Conservation (phyloP, 257 asterid species). For the Oldenlandia corymbosa region DNA sequence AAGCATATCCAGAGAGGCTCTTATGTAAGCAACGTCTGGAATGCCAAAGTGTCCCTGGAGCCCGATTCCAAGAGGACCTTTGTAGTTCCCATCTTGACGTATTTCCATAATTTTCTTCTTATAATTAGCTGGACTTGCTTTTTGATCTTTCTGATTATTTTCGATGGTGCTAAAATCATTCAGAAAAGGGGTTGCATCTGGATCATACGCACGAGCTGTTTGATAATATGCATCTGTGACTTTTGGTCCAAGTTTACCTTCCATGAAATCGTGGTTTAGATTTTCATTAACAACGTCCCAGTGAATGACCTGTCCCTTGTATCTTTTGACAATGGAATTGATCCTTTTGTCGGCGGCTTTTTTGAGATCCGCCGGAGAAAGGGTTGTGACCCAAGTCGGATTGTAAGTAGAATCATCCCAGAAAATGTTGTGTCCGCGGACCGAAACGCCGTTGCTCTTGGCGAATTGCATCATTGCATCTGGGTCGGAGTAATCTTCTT, state of each 20-base stretch:
- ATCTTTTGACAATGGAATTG: constrained; percentile 32
- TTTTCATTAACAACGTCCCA: constrained; percentile 76
- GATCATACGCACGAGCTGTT: constrained; percentile 32
- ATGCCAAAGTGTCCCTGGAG: constrained; percentile 25
- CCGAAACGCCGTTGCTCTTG: constrained; percentile 24
- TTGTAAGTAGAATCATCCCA: constrained; percentile 44
- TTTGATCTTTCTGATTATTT: constrained; percentile 28
- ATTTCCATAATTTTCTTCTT: constrained; percentile 38
- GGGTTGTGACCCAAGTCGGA: constrained; percentile 41
- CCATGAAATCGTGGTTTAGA: constrained; percentile 45
- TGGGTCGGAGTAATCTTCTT: constrained; percentile 11
- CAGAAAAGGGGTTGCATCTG: constrained; percentile 39
- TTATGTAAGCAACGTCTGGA: constrained; percentile 15
- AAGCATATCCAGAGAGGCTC: constrained; percentile 29
- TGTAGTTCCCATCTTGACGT: constrained; percentile 28
- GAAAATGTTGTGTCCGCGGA: constrained; percentile 58
- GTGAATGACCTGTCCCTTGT: constrained; percentile 44
- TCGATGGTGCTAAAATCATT: constrained; percentile 64
- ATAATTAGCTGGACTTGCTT: constrained; percentile 39
- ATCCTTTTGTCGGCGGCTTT: constrained; percentile 33
- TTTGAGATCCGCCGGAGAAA: constrained; percentile 24
- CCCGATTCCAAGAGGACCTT: constrained; percentile 35
- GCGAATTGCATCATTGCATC: constrained; percentile 43
- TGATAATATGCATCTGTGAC: constrained; percentile 33
- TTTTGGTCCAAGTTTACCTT: constrained; percentile 30